These are phyloP conservation scores for Candida schatavii DNA, from an alignment of 805 yeast species.

Conservation along the genomic window DNA sequence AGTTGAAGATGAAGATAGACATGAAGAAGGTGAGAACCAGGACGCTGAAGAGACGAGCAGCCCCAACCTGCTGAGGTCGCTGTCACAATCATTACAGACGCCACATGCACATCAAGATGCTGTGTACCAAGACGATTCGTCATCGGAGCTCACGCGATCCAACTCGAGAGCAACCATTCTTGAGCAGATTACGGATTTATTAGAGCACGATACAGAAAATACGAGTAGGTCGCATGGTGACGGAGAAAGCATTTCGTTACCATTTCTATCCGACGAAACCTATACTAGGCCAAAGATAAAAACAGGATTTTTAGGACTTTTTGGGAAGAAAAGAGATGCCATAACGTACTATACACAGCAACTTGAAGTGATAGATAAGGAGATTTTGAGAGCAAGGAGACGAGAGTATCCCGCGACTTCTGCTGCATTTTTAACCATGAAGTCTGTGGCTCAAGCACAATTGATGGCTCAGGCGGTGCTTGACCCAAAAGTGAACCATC, in stretches of 20 bases:
- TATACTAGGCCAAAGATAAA: constrained; percentile 58
- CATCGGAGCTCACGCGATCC: neutral
- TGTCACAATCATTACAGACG: neutral
- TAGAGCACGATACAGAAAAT: neutral
- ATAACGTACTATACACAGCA: constrained; percentile 72
- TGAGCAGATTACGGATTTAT: constrained; percentile 2
- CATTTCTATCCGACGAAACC: constrained; percentile 24
- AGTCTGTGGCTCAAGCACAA: constrained; percentile 91
- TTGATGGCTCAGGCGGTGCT: constrained; percentile 94
- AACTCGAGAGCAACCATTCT: neutral
- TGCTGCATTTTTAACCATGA: constrained; percentile 93
- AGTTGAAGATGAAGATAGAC: constrained; percentile 12
- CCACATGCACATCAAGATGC: constrained; percentile 1
- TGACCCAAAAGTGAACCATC: constrained; percentile 81
- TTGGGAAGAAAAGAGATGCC: constrained; percentile 76
- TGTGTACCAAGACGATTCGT: neutral
- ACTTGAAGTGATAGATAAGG: constrained; percentile 65
- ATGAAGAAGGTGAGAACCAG: constrained; percentile 5
- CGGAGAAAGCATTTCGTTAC: constrained; percentile 13
- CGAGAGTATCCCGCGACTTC: constrained; percentile 79
- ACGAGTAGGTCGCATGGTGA: neutral
- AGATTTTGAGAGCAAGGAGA: constrained; percentile 61
- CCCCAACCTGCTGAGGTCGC: too few species aligned
- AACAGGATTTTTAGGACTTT: constrained; percentile 57
- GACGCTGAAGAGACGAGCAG: neutral